phyloP scores from a whole-genome alignment of 2,329 filamentous ascomycete genomes.

The Aspergillus unguis region DNA sequence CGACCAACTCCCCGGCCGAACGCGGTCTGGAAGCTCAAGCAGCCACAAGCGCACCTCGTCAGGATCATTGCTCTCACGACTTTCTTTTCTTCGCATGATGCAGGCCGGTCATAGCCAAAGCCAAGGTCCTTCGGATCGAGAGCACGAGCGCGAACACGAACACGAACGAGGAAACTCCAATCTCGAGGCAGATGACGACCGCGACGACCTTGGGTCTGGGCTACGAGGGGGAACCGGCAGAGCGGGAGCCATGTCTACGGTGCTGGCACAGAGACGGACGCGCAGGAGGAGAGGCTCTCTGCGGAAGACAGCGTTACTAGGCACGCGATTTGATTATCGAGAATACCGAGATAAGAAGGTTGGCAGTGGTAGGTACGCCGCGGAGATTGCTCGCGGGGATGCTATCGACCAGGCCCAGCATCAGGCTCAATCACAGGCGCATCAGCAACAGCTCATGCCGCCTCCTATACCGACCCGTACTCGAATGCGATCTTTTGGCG shows the following conservation, averaged over 20 bases:
- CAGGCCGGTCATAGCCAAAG: conserved; percentile 33
- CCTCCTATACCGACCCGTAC: conserved; percentile 8
- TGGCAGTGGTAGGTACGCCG: conserved; percentile 9
- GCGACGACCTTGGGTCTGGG: conserved; percentile 28
- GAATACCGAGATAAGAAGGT: conserved; percentile 34
- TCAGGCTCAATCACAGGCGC: conserved; percentile 11
- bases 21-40: conserved; percentile 33
- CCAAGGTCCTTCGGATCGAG: conserved; percentile 25
- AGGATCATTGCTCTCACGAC: conserved; percentile 63
- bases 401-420: conserved; percentile 12
- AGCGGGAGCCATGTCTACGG: conserved; percentile 46
- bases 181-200: conserved; percentile 25
- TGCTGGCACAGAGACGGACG: conserved; percentile 52
- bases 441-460: conserved; percentile 10
- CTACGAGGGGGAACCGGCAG: conserved; percentile 37
- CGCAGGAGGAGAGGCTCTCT: conserved; percentile 78
- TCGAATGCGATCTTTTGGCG: conserved; percentile 14
- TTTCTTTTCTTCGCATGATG: conserved; percentile 63
- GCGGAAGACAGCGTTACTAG: conserved; percentile 79
- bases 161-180: conserved; percentile 14
- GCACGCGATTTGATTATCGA: conserved; percentile 46
- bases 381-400: conserved; percentile 19
- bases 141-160: too few relatives aligned
- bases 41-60: conserved; percentile 56
- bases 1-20: conserved; percentile 23